These are phyloP conservation scores for Aspergillus latus DNA, from an alignment of 2,329 filamentous ascomycete species.

Conservation along the genomic window DNA sequence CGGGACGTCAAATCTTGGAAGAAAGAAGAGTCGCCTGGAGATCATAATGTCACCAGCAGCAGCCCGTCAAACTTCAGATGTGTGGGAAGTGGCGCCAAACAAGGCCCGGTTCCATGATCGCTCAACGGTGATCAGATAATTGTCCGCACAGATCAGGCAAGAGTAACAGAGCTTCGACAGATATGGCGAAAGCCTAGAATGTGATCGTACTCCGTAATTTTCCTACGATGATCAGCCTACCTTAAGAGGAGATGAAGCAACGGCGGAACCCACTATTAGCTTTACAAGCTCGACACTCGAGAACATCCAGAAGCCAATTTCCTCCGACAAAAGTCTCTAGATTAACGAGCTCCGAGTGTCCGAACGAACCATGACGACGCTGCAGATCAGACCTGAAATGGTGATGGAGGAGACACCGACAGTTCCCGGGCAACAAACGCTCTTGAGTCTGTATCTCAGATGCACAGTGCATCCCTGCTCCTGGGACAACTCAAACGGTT, in stretches of 20 bases:
- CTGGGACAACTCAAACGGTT: background rate
- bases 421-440: background rate
- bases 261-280: background rate
- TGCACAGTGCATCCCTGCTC: background rate
- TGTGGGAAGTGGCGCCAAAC: constrained; percentile 18
- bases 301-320: background rate
- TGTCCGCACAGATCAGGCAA: constrained; percentile 22
- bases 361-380: background rate
- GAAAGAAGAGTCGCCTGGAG: background rate
- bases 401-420: background rate
- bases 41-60: background rate
- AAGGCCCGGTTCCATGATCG: constrained; percentile 20
- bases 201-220: constrained; percentile 33
- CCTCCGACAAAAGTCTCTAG: background rate
- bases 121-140: constrained; percentile 32
- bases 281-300: constrained; percentile 1
- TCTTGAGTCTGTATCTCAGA: constrained; percentile 1
- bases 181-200: constrained; percentile 30
- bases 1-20: background rate
- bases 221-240: constrained; percentile 5
- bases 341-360: background rate
- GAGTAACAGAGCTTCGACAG: constrained; percentile 26
- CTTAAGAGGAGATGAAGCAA: constrained; percentile 6
- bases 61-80: background rate
- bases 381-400: constrained; percentile 1